A percentile compares a stretch with the other conserved stretches of the same genome.
Evolutionary conservation across 257 asterid genomes (phyloP).

Genomic region (Ilex aquifolium): DNA sequence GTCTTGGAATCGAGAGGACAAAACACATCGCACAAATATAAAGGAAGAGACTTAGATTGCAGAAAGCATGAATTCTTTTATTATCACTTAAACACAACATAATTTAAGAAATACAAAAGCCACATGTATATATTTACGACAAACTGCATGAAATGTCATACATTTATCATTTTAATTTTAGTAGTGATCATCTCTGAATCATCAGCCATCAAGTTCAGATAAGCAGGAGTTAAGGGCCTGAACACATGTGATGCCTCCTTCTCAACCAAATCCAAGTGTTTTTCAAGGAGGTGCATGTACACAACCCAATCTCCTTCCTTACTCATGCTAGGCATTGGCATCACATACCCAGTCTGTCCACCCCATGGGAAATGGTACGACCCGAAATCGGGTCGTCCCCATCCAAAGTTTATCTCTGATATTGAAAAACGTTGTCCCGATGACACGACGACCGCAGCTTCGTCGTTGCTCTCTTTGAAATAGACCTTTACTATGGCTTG

Average conservation of each 20-base stretch:
- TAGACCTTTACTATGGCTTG: slow-evolving; percentile 35
- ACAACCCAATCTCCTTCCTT: slow-evolving; percentile 59
- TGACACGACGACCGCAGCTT: slow-evolving; percentile 48
- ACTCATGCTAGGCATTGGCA: slow-evolving; percentile 42
- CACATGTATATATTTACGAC: too few species aligned
- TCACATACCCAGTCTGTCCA: slow-evolving; percentile 55
- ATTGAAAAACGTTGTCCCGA: slow-evolving; percentile 53
- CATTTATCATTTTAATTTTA: background rate
- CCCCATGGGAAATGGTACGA: slow-evolving; percentile 75
- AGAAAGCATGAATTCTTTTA: too few species aligned
- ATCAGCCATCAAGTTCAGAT: background rate
- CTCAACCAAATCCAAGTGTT: slow-evolving; percentile 41
- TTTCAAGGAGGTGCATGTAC: slow-evolving; percentile 43
- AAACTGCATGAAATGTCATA: too few species aligned
- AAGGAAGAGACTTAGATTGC: too few species aligned
- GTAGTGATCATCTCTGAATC: background rate
- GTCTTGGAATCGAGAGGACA: too few species aligned
- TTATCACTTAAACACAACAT: too few species aligned
- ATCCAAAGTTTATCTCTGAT: slow-evolving; percentile 41
- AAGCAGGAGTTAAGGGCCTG: slow-evolving; percentile 20
- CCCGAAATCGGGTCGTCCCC: slow-evolving; percentile 52
- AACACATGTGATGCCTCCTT: slow-evolving; percentile 39
- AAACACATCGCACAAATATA: too few species aligned
- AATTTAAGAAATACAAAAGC: too few species aligned
- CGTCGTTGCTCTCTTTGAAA: slow-evolving; percentile 32